Conservation (phyloP, 768 basidiomycete genomes). For the Collybia nuda region DNA sequence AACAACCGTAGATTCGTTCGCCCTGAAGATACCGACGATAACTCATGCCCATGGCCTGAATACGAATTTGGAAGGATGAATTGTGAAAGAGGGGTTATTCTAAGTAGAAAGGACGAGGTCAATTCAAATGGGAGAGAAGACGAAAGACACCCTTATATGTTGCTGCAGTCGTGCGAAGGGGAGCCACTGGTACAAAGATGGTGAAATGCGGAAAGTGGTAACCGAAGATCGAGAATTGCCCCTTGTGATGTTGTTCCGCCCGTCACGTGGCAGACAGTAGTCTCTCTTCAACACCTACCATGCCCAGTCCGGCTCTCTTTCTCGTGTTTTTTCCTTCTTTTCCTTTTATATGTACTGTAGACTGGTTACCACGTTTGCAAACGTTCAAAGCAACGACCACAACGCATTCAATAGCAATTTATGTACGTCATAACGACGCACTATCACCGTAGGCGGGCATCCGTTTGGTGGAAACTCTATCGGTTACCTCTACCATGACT, state of each 20-base stretch:
- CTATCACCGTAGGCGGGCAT: too few species aligned
- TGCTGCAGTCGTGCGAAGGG: slow-evolving; percentile 17
- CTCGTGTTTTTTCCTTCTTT: too few species aligned
- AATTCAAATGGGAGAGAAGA: slow-evolving; percentile 1
- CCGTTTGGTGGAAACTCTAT: too few species aligned
- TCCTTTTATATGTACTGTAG: too few species aligned
- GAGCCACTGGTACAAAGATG: slow-evolving; percentile 19
- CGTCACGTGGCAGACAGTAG: slow-evolving; percentile 11
- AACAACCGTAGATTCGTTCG: slow-evolving; percentile 86
- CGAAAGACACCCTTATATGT: slow-evolving; percentile 6
- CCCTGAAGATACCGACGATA: slow-evolving; percentile 86
- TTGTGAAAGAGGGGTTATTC: slow-evolving; percentile 24
- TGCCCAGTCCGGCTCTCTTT: too few species aligned
- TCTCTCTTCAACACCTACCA: too few species aligned
- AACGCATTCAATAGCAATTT: too few species aligned
- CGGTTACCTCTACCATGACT: too few species aligned
- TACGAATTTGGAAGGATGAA: slow-evolving; percentile 25
- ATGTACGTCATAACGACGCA: too few species aligned
- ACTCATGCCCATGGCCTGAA: slow-evolving; percentile 75
- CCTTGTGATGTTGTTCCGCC: slow-evolving; percentile 14
- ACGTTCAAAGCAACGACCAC: too few species aligned
- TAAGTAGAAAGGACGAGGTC: not conserved
- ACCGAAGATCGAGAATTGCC: slow-evolving; percentile 5
- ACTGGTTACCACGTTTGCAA: too few species aligned
- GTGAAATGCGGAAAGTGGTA: slow-evolving; percentile 13